Evolutionary conservation across 306 rosid genomes (phyloP), one percentile per base, ranked within the genome.

Genomic region (Prunus kanzakura): DNA sequence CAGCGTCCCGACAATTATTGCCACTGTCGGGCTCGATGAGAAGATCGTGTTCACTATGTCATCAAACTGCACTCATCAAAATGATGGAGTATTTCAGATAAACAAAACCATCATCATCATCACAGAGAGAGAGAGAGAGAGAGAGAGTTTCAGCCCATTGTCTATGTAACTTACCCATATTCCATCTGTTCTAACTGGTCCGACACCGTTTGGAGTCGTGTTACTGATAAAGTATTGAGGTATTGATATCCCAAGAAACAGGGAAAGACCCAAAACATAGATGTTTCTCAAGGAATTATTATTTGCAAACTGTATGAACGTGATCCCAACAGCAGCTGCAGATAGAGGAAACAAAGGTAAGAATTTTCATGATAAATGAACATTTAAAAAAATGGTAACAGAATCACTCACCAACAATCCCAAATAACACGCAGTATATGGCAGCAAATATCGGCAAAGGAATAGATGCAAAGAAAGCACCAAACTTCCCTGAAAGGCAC

Each of bases 401-500:
- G 52, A n/a, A 71, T 47, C 64, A 78, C 99, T 65, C 85, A 96
- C 99, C 92, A 51, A 96, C 99, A 64, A 92, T 82, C 66, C 94
- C 93, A 46, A 80, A 91, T 64, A 96, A 71, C 80, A 96, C 93
- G 72, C 99, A 96, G 88, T 92, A 88, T 52, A 93, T 86, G 41
- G 98, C 99, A 60, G 89, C 99, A 49, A 87, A 93, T 83, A 96
- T 89, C 11, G 99, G 89, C 30, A 91, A 67, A 61, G 99, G 99
- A 76, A 96, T 93, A 45, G 98, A 96, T 30, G 99, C 99, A 30
- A 96, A 96, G 76, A 96, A 86, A 46, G 96, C 97, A 64, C 99
- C 99, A 57, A 96, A 92, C 85, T 96, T 96, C 43, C 98, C 99
- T 96, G 89, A 80, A 87, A 83, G 71, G 74, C 23, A 49, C 23